Evolutionary conservation across 1,139 yeast species (phyloP).

Genomic region (Debaryomyces psychrophilus): DNA sequence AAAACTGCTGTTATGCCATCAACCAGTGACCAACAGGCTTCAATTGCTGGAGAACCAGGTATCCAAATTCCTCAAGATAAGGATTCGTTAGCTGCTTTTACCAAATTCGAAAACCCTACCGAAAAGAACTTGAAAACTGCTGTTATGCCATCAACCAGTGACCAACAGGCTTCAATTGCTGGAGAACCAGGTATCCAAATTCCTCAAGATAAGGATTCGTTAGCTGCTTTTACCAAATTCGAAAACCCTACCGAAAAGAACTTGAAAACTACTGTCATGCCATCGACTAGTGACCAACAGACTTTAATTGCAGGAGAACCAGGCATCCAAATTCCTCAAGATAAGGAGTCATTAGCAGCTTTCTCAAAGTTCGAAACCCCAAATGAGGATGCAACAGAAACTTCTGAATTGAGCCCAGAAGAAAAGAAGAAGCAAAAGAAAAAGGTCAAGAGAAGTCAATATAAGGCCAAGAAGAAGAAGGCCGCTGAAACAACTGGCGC

Average conservation of each 20-base stretch:
- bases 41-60: slow-evolving; percentile 63
- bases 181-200: slow-evolving; percentile 64
- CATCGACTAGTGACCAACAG: slow-evolving; percentile 31
- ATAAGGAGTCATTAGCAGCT: slow-evolving; percentile 43
- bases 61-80: slow-evolving; percentile 43
- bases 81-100: slow-evolving; percentile 44
- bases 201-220: slow-evolving; percentile 42
- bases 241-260: slow-evolving; percentile 49
- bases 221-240: slow-evolving; percentile 41
- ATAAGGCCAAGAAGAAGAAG: slow-evolving; percentile 48
- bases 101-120: slow-evolving; percentile 38
- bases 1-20: slow-evolving; percentile 55
- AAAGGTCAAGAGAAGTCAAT: slow-evolving; percentile 51
- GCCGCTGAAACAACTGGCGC: slow-evolving; percentile 42
- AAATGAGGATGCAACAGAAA: slow-evolving; percentile 32
- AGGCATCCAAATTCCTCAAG: slow-evolving; percentile 49
- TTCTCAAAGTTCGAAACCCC: slow-evolving; percentile 39
- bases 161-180: slow-evolving; percentile 43
- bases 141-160: slow-evolving; percentile 56
- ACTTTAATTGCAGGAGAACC: slow-evolving; percentile 58
- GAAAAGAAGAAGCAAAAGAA: slow-evolving; percentile 51
- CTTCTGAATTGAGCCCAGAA: slow-evolving; percentile 35
- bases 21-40: slow-evolving; percentile 48
- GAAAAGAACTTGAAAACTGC: slow-evolving; percentile 48
- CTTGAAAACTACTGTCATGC: slow-evolving; percentile 31